Base-by-base conservation (phyloP, 768 basidiomycete genomes). In the Paxillus involutus region DNA sequence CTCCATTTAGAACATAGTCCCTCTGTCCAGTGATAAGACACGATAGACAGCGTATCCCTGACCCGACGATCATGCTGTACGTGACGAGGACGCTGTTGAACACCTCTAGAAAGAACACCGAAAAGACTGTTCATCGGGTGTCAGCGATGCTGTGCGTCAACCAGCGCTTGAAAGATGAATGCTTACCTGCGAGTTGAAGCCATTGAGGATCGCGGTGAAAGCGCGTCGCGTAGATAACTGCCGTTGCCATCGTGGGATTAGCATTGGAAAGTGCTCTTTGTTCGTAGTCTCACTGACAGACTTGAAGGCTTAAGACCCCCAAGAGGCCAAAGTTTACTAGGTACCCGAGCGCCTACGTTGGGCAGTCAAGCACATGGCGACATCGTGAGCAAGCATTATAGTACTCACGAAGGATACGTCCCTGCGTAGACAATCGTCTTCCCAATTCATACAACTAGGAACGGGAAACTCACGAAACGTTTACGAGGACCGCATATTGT, bases 21-120 rank as follows among this genome's bases (percentile, higher is more conserved):
- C 55, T 56, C 35, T 47, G 4, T 7, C 55, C 55, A 16, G 55
- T 56, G 46, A 56, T 13, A 3, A 55, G 52, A 54, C 52, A 55
- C 6, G 47, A 55, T 39, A 44, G 30, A 29, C 55, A 56, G 21
- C 30, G 52, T 16, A 56, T 55, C 6, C 13, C 7, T n/a, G 55
- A 52, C 33, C 55, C 46, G 4, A 19, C 47, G 6, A 56, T 33
- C 6, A 43, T 30, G 21, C 47, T 57, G 19, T 57, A 50, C 21
- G 56, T 3, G 35, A 56, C 53, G 16, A 57, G 44, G 16, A 21
- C 44, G 10, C 56, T 57, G 32, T 56, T 56, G 6, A 57, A 30
- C 6, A 50, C 16, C 29, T 57, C 56, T 2, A 57, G n/a, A n/a
- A 49, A 30, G 48, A 56, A 55, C 4, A 50, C 29, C 2, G 29